Conservation (phyloP, 495 filamentous ascomycete genomes). For the Penicillium arizonense region DNA sequence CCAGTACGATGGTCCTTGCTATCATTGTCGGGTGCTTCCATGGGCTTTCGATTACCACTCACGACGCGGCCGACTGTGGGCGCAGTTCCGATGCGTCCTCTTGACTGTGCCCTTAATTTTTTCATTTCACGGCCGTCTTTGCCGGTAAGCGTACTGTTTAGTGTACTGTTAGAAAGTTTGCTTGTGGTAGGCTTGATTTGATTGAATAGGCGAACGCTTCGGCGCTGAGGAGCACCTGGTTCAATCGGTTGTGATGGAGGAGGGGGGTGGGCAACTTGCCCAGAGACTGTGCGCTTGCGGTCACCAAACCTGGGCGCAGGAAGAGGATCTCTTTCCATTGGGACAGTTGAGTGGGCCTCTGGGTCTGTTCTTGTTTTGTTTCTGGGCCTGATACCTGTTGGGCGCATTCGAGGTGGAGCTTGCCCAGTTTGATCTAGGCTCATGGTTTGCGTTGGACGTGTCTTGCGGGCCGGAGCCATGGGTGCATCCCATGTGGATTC, state of each 20-base stretch:
- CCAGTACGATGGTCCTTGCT: slow-evolving; percentile 49
- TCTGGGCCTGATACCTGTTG: slow-evolving; percentile 49
- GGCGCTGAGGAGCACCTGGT: slow-evolving; percentile 67
- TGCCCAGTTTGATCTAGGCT: slow-evolving; percentile 52
- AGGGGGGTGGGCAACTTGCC: slow-evolving; percentile 65
- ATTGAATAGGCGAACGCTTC: slow-evolving; percentile 77
- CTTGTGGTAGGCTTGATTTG: slow-evolving; percentile 62
- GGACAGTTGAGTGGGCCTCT: slow-evolving; percentile 42
- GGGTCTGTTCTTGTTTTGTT: slow-evolving; percentile 48
- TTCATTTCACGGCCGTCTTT: slow-evolving; percentile 71
- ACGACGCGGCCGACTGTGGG: slow-evolving; percentile 78
- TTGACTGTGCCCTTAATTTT: slow-evolving; percentile 65
- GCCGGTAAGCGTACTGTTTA: slow-evolving; percentile 48
- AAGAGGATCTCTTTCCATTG: slow-evolving; percentile 37
- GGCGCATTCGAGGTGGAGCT: slow-evolving; percentile 63
- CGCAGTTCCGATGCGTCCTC: slow-evolving; percentile 50
- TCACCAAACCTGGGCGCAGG: slow-evolving; percentile 43
- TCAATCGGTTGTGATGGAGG: slow-evolving; percentile 50
- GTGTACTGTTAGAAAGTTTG: slow-evolving; percentile 50
- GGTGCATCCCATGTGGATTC: slow-evolving; percentile 58
- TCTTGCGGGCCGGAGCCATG: slow-evolving; percentile 63
- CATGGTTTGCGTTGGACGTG: slow-evolving; percentile 55
- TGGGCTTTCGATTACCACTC: slow-evolving; percentile 69
- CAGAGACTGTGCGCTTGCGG: slow-evolving; percentile 83
- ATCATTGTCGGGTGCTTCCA: slow-evolving; percentile 67